Percentiles rank a stretch among this genome's conserved stretches.
Conservation (phyloP, 2,329 filamentous ascomycete species). For the Lecanosticta acicola region DNA sequence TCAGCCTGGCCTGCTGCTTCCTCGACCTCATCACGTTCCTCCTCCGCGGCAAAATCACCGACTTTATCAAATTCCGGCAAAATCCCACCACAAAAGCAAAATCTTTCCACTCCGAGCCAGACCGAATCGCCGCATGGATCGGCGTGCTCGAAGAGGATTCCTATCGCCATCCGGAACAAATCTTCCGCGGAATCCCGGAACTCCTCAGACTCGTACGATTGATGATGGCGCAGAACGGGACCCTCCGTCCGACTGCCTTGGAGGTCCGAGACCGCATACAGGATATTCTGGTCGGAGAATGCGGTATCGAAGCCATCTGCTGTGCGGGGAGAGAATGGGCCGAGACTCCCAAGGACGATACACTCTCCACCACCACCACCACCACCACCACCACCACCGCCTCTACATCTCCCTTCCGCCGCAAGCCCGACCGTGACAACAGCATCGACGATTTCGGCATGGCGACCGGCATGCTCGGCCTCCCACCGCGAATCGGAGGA, state of each 20-base stretch:
- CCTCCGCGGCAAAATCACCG: constrained; percentile 60
- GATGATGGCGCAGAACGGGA: constrained; percentile 41
- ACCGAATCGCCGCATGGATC: constrained; percentile 66
- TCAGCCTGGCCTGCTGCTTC: constrained; percentile 67
- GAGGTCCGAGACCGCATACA: constrained; percentile 37
- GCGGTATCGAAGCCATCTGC: constrained; percentile 28
- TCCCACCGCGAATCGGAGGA: constrained; percentile 10
- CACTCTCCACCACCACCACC: constrained; percentile 6
- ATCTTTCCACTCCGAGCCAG: constrained; percentile 66
- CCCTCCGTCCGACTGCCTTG: constrained; percentile 37
- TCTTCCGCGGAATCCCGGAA: constrained; percentile 38
- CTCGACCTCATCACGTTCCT: constrained; percentile 66
- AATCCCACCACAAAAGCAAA: constrained; percentile 28
- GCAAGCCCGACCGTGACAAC: no score
- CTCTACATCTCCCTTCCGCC: constrained; percentile 4
- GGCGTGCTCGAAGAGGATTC: constrained; percentile 37
- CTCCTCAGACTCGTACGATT: constrained; percentile 37
- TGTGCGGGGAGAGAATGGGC: constrained; percentile 28
- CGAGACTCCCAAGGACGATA: constrained; percentile 5
- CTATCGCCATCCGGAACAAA: constrained; percentile 17
- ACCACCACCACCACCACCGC: no score
- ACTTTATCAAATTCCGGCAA: constrained; percentile 63
- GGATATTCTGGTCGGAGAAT: constrained; percentile 25
- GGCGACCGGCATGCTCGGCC: constrained; percentile 12
- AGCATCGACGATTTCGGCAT: constrained; percentile 13